Conservation (phyloP, 306 rosid species). For the Spatholobus suberectus region DNA sequence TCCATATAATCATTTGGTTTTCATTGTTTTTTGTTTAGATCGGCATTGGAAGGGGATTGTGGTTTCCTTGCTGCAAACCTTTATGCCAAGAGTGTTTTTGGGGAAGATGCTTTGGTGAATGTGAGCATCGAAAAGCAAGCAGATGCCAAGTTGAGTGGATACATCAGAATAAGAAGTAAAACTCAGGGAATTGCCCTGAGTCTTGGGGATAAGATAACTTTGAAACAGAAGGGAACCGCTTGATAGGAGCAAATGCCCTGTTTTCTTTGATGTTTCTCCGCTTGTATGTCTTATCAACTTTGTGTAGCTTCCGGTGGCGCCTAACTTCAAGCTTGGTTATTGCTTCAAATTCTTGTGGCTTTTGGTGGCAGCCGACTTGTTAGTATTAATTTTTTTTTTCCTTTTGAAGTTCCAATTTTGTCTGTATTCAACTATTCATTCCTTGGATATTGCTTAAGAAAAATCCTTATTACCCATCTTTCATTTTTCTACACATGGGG, state of each 20-base stretch:
- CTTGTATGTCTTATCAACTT: slow-evolving; percentile 46
- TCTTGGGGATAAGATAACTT: slow-evolving; percentile 98
- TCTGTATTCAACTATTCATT: slow-evolving; percentile 53
- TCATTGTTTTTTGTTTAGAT: slow-evolving; percentile 55
- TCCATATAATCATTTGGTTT: slow-evolving; percentile 32
- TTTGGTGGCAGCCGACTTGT: slow-evolving; percentile 46
- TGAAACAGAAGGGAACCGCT: slow-evolving; percentile 91
- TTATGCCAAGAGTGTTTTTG: slow-evolving; percentile 96
- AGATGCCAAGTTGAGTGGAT: slow-evolving; percentile 91
- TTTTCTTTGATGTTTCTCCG: slow-evolving; percentile 34
- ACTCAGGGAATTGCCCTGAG: slow-evolving; percentile 99
- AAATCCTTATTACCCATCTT: slow-evolving; percentile 39
- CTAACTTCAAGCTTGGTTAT: slow-evolving; percentile 42
- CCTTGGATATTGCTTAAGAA: slow-evolving; percentile 41
- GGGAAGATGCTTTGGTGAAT: slow-evolving; percentile 98
- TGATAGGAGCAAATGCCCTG: slow-evolving; percentile 43
- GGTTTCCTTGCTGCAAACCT: slow-evolving; percentile 97
- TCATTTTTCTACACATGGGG: slow-evolving; percentile 45
- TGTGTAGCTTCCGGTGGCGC: slow-evolving; percentile 53
- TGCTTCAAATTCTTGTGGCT: slow-evolving; percentile 41
- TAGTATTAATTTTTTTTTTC: slow-evolving; percentile 34
- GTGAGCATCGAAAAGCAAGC: slow-evolving; percentile 91
- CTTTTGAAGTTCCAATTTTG: slow-evolving; percentile 50
- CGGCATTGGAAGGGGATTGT: slow-evolving; percentile 96
- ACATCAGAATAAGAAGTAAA: slow-evolving; percentile 98